A percentile compares a stretch with the other conserved stretches of the same genome.
Conservation (phyloP, 1,284 basidiomycete genomes). For the Ceratobasidium theobromae region DNA sequence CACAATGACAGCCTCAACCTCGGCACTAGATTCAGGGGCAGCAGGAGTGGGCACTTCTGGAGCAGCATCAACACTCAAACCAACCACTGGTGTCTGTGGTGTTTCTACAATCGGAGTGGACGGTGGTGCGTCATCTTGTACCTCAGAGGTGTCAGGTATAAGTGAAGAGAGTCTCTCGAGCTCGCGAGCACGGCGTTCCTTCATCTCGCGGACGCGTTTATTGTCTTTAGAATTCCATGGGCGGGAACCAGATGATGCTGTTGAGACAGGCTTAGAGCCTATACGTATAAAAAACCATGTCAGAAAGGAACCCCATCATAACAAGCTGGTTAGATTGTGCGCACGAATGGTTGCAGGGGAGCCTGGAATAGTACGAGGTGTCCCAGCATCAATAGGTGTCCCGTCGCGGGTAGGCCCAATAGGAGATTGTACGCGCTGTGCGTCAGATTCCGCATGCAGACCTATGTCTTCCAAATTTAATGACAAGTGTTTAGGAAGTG, state of each 20-base stretch:
- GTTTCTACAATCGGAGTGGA: neutral
- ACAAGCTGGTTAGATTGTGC: neutral
- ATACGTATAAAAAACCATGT: too few species aligned
- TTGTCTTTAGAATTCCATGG: conserved; percentile 28
- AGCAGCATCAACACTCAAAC: neutral
- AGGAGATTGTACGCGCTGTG: conserved; percentile 5
- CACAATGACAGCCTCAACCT: neutral
- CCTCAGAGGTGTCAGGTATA: conserved; percentile 1
- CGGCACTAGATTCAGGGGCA: neutral
- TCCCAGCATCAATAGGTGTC: conserved; percentile 4
- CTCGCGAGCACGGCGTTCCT: conserved; percentile 12
- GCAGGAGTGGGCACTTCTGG: neutral
- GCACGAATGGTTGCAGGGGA: neutral
- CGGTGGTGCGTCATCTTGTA: neutral
- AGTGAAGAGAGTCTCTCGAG: neutral
- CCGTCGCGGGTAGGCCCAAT: conserved; percentile 19
- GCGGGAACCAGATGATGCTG: conserved; percentile 16
- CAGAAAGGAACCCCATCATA: too few species aligned
- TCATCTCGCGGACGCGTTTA: conserved; percentile 23
- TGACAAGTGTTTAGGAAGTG: conserved; percentile 35
- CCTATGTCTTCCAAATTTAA: conserved; percentile 30
- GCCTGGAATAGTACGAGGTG: neutral
- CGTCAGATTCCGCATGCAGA: neutral
- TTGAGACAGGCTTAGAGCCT: conserved; percentile 24
- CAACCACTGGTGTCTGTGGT: conserved; percentile 7